Evolutionary conservation across 768 basidiomycete species (phyloP).

Genomic region (Tulasnella sp.): DNA sequence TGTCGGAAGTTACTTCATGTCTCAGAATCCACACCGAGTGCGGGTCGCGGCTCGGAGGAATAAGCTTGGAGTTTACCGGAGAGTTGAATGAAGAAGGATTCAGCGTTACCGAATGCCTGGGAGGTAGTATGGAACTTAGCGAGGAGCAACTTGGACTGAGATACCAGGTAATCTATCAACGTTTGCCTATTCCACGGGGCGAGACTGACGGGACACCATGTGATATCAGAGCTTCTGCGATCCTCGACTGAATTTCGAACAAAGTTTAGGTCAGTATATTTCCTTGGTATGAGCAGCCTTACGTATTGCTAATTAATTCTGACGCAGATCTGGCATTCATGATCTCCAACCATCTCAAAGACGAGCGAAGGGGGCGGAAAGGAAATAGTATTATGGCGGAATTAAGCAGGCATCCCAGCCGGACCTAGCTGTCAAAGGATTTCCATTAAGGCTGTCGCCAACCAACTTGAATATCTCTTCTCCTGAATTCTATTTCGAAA

Average conservation of each 20-base stretch:
- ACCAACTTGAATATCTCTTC: background rate
- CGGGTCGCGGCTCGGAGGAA: conserved; percentile 68
- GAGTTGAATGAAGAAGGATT: conserved; percentile 85
- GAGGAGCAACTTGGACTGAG: conserved; percentile 86
- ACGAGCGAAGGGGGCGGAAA: conserved; percentile 42
- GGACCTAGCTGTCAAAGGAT: background rate
- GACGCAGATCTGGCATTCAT: conserved; percentile 72
- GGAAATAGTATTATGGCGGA: conserved; percentile 1
- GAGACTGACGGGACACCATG: background rate
- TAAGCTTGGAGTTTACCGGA: conserved; percentile 88
- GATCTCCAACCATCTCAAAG: conserved; percentile 71
- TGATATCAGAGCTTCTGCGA: conserved; percentile 73
- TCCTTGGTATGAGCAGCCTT: background rate
- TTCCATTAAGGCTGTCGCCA: background rate
- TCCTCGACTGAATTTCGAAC: conserved; percentile 88
- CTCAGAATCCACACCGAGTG: conserved; percentile 70
- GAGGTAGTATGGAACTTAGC: conserved; percentile 88
- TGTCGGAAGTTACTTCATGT: conserved; percentile 75
- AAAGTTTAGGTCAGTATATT: conserved; percentile 65
- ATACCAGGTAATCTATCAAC: conserved; percentile 57
- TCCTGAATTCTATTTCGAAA: background rate
- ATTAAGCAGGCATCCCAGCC: background rate
- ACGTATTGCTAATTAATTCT: background rate
- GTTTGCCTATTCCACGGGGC: background rate
- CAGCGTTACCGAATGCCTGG: conserved; percentile 93